Evolutionary conservation across 1,139 yeast species (phyloP).

Genomic region (Casaregolazyma suthepensis): DNA sequence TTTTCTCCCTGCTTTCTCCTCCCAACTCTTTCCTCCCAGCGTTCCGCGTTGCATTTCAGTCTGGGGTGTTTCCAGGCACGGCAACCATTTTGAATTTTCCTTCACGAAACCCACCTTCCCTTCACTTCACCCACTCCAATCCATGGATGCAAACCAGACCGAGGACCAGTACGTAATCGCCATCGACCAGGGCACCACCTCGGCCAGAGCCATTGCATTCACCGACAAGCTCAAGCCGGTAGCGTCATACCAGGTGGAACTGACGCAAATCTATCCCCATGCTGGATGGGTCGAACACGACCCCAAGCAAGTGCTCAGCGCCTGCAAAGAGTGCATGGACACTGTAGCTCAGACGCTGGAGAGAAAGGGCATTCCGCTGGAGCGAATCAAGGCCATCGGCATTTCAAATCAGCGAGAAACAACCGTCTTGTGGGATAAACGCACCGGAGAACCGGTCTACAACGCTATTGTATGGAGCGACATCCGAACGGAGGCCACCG

Average conservation of each 20-base stretch:
- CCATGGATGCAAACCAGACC: not conserved
- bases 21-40: too few relatives aligned
- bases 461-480: slow-evolving; percentile 97
- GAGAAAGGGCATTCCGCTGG: slow-evolving; percentile 26
- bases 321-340: slow-evolving; percentile 44
- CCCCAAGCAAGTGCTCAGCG: slow-evolving; percentile 77
- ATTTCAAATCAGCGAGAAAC: slow-evolving; percentile 96
- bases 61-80: not conserved
- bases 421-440: slow-evolving; percentile 80
- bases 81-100: not conserved
- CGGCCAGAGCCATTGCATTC: slow-evolving; percentile 86
- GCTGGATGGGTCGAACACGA: slow-evolving; percentile 87
- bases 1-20: too few relatives aligned
- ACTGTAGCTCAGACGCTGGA: slow-evolving; percentile 32
- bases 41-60: too few relatives aligned
- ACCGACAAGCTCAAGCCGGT: slow-evolving; percentile 66
- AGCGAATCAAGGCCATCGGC: slow-evolving; percentile 48
- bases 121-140: not conserved
- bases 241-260: slow-evolving; percentile 86
- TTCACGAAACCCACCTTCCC: not conserved
- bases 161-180: slow-evolving; percentile 35
- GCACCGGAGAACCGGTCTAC: slow-evolving; percentile 75
- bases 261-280: slow-evolving; percentile 34
- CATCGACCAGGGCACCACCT: slow-evolving; percentile 90
- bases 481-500: slow-evolving; percentile 74